Conservation (phyloP, 768 basidiomycete genomes). For the Strobilomyces confusus region DNA sequence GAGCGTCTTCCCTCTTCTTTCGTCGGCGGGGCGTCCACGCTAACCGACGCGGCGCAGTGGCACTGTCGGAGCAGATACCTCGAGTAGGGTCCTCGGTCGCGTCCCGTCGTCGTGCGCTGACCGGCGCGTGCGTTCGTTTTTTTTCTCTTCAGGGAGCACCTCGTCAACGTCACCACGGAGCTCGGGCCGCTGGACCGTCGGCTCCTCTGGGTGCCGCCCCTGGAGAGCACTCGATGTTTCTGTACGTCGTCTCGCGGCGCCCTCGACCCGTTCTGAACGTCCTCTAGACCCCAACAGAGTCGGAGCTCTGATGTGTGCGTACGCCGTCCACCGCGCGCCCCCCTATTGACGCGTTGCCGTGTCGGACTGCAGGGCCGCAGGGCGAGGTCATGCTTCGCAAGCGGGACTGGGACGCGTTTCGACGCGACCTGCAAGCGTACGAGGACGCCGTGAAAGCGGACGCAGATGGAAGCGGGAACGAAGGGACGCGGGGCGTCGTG, state of each 20-base stretch:
- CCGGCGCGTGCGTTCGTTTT: not conserved
- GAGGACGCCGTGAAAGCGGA: not conserved
- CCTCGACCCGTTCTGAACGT: not conserved
- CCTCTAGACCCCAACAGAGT: not conserved
- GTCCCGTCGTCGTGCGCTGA: not conserved
- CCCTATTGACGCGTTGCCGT: not conserved
- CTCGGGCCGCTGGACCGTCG: not conserved
- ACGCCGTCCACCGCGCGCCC: not conserved
- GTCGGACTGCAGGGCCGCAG: slow-evolving; percentile 18
- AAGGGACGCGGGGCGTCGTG: not conserved
- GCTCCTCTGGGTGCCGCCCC: slow-evolving; percentile 18
- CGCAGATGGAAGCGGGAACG: not conserved
- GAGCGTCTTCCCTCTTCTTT: slow-evolving; percentile 3
- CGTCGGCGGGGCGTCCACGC: not conserved
- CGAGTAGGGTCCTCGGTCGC: slow-evolving; percentile 10
- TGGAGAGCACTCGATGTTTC: slow-evolving; percentile 22
- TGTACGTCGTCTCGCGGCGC: slow-evolving; percentile 9
- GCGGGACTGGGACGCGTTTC: slow-evolving; percentile 12
- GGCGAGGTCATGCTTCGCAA: slow-evolving; percentile 15
- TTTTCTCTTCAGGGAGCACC: slow-evolving; percentile 9
- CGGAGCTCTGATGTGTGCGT: slow-evolving; percentile 11
- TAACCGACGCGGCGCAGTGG: slow-evolving; percentile 10
- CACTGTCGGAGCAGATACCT: slow-evolving; percentile 16
- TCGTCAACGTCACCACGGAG: slow-evolving; percentile 3
- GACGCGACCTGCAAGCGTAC: slow-evolving; percentile 1